A percentile compares a stretch with the other conserved stretches of the same genome.
These are phyloP conservation scores for Sporisorium reilianum DNA, from an alignment of 1,284 basidiomycete species.

Conservation along the genomic window DNA sequence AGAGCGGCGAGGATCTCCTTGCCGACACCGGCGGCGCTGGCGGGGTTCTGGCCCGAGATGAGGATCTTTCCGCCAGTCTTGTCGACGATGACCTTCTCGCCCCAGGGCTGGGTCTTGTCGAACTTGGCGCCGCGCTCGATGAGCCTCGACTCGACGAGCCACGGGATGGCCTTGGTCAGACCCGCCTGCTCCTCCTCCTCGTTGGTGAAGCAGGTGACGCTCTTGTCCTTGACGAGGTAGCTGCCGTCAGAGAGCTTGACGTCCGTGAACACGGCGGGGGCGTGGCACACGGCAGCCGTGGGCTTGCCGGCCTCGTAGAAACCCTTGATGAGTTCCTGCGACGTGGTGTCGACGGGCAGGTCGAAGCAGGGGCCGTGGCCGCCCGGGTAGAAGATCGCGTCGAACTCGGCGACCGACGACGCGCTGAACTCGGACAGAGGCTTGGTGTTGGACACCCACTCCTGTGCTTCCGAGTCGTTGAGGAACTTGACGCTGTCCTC, in stretches of 20 bases:
- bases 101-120: constrained; percentile 74
- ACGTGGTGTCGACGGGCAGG: constrained; percentile 53
- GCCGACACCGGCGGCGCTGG: constrained; percentile 39
- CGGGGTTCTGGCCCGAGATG: constrained; percentile 72
- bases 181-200: constrained; percentile 75
- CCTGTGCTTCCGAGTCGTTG: constrained; percentile 73
- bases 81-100: constrained; percentile 72
- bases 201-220: constrained; percentile 79
- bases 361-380: constrained; percentile 71
- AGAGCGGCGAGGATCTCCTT: constrained; percentile 51
- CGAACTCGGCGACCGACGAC: constrained; percentile 73
- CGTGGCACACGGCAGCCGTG: constrained; percentile 61
- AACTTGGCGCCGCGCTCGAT: constrained; percentile 77
- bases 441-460: constrained; percentile 75
- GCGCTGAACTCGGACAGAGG: constrained; percentile 76
- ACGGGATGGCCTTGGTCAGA: constrained; percentile 73
- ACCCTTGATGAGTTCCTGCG: constrained; percentile 47
- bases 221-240: constrained; percentile 73
- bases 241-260: constrained; percentile 58
- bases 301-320: constrained; percentile 60
- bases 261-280: constrained; percentile 57
- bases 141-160: constrained; percentile 78
- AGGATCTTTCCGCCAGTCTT: constrained; percentile 36
- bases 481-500: constrained; percentile 76
- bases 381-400: constrained; percentile 82